Base-by-base conservation (phyloP, 108 stramenopile genomes). In the Pseudonitzschia delicatissima region DNA sequence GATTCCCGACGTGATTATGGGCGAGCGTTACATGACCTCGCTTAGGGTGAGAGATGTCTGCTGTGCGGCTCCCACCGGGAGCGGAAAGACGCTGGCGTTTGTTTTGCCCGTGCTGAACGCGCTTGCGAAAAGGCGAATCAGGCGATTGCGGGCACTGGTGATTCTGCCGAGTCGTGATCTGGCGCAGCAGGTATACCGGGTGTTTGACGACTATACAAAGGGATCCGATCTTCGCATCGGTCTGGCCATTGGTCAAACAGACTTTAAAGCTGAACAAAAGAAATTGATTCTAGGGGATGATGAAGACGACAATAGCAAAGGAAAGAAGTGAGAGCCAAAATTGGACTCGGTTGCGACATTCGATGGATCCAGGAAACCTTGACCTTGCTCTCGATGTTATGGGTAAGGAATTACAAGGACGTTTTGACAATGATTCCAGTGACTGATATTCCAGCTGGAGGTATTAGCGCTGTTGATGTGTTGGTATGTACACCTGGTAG, bases 401-500 rank as follows among this genome's bases (percentile, higher is more conserved):
- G 42, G 39, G 28, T 12, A 69, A 71, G 33, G 45, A 42, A 50
- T 15, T 50, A 23, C 65, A 68, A 33, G 25, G 6, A 28, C 15
- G 15, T 42, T 11, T 15, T 55, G 9, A 33, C 5, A 53, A 53
- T 15, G 21, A 53, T 15, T 13, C 8, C 5, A 28, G 26, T 28
- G 52, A 53, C 52, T 11, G 27, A 53, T n/a, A 68, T 67, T 31
- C 62, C 66, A 17, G 28, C 66, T 3, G 62, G 49, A 29, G 52
- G 77, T 9, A 42, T 72, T 29, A 77, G 76, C 55, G 90, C 78
- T 6, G 87, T 96, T 18, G 98, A 98, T 72, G 84, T 97, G 36
- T 77, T 98, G 36, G 92, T 98, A n/a, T 85, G 90, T 6, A 98
- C 98, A 37, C 98, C 98, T 17, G 98, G 97, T 7, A 76, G 96